phyloP scores from a whole-genome alignment of 176 grass and related monocot species.

The Eragrostis nindensis region DNA sequence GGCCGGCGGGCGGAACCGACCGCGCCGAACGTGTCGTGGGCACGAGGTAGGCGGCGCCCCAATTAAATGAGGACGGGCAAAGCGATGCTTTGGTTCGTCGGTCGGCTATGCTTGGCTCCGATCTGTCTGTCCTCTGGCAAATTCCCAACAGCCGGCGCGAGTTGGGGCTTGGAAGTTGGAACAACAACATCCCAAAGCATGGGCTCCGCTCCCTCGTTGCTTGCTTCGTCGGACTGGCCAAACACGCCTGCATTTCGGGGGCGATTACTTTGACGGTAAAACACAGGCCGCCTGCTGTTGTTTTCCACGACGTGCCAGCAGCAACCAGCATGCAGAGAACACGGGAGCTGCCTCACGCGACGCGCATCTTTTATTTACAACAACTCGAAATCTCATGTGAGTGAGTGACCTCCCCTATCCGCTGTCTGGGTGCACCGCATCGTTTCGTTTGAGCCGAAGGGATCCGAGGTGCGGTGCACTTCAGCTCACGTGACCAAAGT shows the following conservation, averaged over 20 bases:
- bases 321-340: slow-evolving; percentile 26
- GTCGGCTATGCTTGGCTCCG: not conserved
- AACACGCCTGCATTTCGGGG: not conserved
- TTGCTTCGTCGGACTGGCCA: not conserved
- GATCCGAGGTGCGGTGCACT: not conserved
- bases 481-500: slow-evolving; percentile 15
- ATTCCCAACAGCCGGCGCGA: not conserved
- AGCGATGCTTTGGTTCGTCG: slow-evolving; percentile 11
- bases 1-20: not conserved
- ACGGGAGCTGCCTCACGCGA: slow-evolving; percentile 30
- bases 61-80: slow-evolving; percentile 1
- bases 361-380: not conserved
- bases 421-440: too few relatives aligned
- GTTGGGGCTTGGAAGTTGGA: not conserved
- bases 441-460: not conserved
- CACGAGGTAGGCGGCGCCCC: not conserved
- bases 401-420: slow-evolving; percentile 6
- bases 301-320: not conserved
- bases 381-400: not conserved
- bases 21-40: not conserved
- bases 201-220: not conserved
- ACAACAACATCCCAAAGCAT: not conserved
- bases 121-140: not conserved
- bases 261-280: not conserved
- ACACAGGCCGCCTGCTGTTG: not conserved